A percentile compares a stretch with the other conserved stretches of the same genome.
Conservation (phyloP, 805 yeast genomes). For the Metschnikowia dekortorum region DNA sequence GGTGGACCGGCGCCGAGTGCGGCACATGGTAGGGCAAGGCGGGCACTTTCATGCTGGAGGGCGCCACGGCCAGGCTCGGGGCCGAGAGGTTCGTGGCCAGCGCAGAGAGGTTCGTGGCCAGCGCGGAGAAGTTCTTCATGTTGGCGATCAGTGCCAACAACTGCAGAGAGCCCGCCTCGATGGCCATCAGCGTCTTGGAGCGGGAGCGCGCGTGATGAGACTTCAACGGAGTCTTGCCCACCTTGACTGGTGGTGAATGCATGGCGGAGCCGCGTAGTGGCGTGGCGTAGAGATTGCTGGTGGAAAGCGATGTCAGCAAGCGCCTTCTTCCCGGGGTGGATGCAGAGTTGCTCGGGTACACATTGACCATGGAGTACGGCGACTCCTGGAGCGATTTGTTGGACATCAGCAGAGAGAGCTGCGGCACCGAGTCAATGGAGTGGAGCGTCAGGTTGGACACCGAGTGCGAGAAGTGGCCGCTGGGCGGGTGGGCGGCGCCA, state of each 20-base stretch:
- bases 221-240: slow-evolving; percentile 33
- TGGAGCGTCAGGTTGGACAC: slow-evolving; percentile 20
- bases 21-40: background rate
- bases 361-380: slow-evolving; percentile 22
- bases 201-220: slow-evolving; percentile 13
- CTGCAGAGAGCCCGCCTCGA: slow-evolving; percentile 13
- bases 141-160: slow-evolving; percentile 17
- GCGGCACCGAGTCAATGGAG: slow-evolving; percentile 35
- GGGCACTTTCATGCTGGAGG: background rate
- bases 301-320: slow-evolving; percentile 31
- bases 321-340: slow-evolving; percentile 37
- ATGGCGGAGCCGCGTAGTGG: slow-evolving; percentile 25
- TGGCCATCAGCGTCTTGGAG: slow-evolving; percentile 13
- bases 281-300: slow-evolving; percentile 26
- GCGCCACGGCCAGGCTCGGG: background rate
- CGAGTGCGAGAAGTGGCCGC: slow-evolving; percentile 13
- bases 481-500: slow-evolving; percentile 16
- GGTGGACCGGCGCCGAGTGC: background rate
- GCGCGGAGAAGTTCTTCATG: slow-evolving; percentile 8
- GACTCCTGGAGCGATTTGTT: slow-evolving; percentile 33
- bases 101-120: background rate
- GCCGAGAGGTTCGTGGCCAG: background rate
- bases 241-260: slow-evolving; percentile 19
- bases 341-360: slow-evolving; percentile 6
- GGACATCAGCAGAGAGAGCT: slow-evolving; percentile 30